Evolutionary conservation across 2,329 filamentous ascomycete genomes (phyloP).

Genomic region (Fragosphaeria purpurea): DNA sequence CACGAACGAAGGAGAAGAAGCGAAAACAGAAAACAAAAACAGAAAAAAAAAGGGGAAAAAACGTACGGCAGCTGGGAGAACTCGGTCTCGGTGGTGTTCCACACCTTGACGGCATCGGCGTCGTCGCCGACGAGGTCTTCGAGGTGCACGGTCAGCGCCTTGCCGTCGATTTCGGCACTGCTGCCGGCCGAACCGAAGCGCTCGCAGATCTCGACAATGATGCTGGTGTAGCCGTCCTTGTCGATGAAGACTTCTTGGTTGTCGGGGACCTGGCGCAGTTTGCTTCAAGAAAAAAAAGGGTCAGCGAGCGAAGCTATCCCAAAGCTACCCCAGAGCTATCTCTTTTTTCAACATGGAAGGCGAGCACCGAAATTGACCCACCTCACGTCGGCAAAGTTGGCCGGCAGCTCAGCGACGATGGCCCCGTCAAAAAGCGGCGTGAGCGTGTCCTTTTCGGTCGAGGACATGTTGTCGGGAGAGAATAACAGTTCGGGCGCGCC

Average conservation of each 20-base stretch:
- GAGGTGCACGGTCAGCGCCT: slow-evolving; percentile 58
- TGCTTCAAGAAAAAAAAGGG: slow-evolving; percentile 33
- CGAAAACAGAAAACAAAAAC: not conserved
- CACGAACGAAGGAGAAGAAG: not conserved
- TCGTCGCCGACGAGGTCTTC: slow-evolving; percentile 59
- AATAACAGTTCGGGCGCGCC: too few species aligned
- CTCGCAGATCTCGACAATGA: slow-evolving; percentile 87
- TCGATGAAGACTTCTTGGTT: slow-evolving; percentile 93
- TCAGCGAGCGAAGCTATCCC: too few species aligned
- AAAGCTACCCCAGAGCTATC: too few species aligned
- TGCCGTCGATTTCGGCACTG: slow-evolving; percentile 53
- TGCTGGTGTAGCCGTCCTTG: slow-evolving; percentile 68
- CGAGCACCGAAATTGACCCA: slow-evolving; percentile 23
- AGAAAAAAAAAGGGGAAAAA: not conserved
- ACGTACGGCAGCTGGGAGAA: slow-evolving; percentile 33
- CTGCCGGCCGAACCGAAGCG: slow-evolving; percentile 51
- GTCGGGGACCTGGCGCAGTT: slow-evolving; percentile 66
- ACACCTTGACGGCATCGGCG: slow-evolving; percentile 53
- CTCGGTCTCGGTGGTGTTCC: slow-evolving; percentile 52
- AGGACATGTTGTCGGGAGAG: too few species aligned
- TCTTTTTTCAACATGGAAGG: too few species aligned
- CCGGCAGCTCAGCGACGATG: slow-evolving; percentile 57
- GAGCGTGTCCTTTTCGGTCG: too few species aligned
- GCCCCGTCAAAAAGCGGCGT: slow-evolving; percentile 64
- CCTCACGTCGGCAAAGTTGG: slow-evolving; percentile 64